Evolutionary conservation across 2,329 filamentous ascomycete genomes (phyloP).

Genomic region (Elsinoe arachidis): DNA sequence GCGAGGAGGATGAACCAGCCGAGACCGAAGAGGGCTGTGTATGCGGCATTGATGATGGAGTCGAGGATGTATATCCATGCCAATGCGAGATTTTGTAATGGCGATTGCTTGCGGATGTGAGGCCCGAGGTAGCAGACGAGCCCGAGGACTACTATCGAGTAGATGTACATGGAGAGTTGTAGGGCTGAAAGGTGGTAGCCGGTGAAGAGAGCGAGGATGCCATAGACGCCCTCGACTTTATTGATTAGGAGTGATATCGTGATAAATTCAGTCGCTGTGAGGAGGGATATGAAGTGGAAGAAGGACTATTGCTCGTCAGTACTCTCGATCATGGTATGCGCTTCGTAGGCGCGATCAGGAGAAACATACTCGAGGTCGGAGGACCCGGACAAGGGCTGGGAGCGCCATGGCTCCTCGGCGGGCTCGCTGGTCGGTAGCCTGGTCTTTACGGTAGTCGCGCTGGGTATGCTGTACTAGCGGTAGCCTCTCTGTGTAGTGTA

Average conservation of each 20-base stretch:
- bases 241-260: slow-evolving; percentile 78
- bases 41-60: slow-evolving; percentile 69
- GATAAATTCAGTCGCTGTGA: slow-evolving; percentile 78
- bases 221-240: slow-evolving; percentile 85
- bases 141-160: slow-evolving; percentile 65
- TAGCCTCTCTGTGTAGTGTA: not conserved
- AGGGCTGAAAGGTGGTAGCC: slow-evolving; percentile 74
- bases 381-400: not conserved
- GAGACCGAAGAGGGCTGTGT: slow-evolving; percentile 72
- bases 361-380: slow-evolving; percentile 2
- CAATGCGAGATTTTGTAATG: slow-evolving; percentile 70
- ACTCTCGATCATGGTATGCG: not conserved
- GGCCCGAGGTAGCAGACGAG: slow-evolving; percentile 63
- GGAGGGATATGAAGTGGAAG: slow-evolving; percentile 75
- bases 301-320: slow-evolving; percentile 53
- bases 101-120: slow-evolving; percentile 69
- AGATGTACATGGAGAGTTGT: slow-evolving; percentile 86
- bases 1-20: slow-evolving; percentile 77
- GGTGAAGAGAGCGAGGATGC: slow-evolving; percentile 78
- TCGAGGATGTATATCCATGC: slow-evolving; percentile 82
- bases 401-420: not conserved
- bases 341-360: not conserved
- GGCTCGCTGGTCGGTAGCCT: not conserved
- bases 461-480: not conserved
- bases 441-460: not conserved